Percentiles rank a stretch among this genome's conserved stretches.
phyloP scores from a whole-genome alignment of 2,329 filamentous ascomycete genomes.

The Talaromyces sp. region DNA sequence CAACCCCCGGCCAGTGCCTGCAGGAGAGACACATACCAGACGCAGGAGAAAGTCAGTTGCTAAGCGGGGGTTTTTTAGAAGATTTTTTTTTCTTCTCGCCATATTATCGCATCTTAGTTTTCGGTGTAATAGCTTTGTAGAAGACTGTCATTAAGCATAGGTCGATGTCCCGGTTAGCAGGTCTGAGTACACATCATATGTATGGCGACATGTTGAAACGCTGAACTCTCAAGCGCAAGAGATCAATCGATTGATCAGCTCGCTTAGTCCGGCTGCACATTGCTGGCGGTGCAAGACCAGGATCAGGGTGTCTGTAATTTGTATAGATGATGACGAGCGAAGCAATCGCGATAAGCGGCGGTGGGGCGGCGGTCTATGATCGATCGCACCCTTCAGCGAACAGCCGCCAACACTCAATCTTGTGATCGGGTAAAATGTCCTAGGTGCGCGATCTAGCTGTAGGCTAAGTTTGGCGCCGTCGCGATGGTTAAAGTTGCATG shows the following conservation, averaged over 20 bases:
- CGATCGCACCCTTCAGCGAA: not conserved
- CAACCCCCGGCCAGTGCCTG: slow-evolving; percentile 9
- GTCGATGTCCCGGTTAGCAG: not conserved
- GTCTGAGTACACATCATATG: not conserved
- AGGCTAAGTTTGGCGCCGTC: slow-evolving; percentile 6
- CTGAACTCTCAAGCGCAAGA: not conserved
- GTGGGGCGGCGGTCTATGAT: not conserved
- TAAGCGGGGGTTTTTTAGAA: not conserved
- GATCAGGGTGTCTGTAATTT: not conserved
- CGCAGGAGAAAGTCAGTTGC: not conserved
- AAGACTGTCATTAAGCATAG: not conserved
- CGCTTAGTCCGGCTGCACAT: not conserved
- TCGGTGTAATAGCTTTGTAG: not conserved
- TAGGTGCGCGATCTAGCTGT: not conserved
- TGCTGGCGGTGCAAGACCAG: not conserved
- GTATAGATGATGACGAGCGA: not conserved
- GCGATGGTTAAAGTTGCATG: not conserved
- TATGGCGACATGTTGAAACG: not conserved
- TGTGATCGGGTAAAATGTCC: slow-evolving; percentile 8
- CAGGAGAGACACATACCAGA: slow-evolving; percentile 6
- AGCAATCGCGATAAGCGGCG: not conserved
- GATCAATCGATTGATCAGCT: not conserved
- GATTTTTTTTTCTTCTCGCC: not conserved
- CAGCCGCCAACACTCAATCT: not conserved
- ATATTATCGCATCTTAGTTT: not conserved